Conservation (phyloP, 129 eudicot species). For the Flaveria brownii region DNA sequence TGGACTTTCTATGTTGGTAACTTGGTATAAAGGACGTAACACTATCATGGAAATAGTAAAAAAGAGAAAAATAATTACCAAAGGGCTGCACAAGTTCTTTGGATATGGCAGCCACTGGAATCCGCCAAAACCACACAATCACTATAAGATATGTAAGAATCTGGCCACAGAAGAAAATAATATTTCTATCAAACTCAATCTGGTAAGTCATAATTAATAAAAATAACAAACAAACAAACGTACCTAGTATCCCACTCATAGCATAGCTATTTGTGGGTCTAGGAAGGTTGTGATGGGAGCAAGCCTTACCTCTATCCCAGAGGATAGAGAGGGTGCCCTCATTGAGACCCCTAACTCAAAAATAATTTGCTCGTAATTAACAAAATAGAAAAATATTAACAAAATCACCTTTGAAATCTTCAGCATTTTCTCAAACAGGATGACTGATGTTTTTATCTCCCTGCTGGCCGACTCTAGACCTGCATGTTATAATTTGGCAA, state of each 20-base stretch:
- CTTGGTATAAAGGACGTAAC: not conserved
- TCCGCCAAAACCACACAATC: constrained; percentile 63
- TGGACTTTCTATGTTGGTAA: constrained; percentile 11
- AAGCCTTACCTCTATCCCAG: too few relatives aligned
- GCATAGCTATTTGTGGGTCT: too few relatives aligned
- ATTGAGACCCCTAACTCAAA: too few relatives aligned
- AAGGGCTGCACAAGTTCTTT: constrained; percentile 75
- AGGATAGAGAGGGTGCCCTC: too few relatives aligned
- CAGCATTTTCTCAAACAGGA: constrained; percentile 41
- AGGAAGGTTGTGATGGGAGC: too few relatives aligned
- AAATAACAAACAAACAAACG: constrained; percentile 13
- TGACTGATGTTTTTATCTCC: constrained; percentile 45
- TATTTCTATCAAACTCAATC: constrained; percentile 26
- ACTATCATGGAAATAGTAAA: not conserved
- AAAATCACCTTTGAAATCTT: constrained; percentile 53
- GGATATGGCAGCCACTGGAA: constrained; percentile 72
- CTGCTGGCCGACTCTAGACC: constrained; percentile 54
- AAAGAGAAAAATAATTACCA: constrained; percentile 42
- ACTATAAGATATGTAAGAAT: constrained; percentile 44
- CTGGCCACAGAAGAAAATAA: constrained; percentile 30
- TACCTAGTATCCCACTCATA: constrained; percentile 35
- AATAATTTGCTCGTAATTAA: not conserved
- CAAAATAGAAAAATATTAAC: constrained; percentile 9
- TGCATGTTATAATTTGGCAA: constrained; percentile 32
- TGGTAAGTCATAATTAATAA: constrained; percentile 1